Percentiles rank a stretch among this genome's conserved stretches.
Evolutionary conservation across 2,329 filamentous ascomycete genomes (phyloP).

Genomic region (Hymenoscyphus occultus): DNA sequence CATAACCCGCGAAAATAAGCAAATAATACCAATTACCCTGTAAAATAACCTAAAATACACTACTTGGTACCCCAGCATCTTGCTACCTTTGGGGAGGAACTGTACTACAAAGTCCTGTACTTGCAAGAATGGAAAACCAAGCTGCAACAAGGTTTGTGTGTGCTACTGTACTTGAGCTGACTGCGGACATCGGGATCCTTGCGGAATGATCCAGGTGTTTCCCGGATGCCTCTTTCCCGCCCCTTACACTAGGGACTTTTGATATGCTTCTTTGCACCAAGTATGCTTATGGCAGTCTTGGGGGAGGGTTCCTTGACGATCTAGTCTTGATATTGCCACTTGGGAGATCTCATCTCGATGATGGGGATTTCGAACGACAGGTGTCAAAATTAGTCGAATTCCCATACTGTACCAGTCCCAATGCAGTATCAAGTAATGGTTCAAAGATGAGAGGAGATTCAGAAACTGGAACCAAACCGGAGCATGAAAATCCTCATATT

Average conservation of each 20-base stretch:
- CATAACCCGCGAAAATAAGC: too few relatives aligned
- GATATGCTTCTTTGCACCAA: neutral
- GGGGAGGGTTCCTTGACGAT: neutral
- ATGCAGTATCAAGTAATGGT: neutral
- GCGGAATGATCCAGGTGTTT: neutral
- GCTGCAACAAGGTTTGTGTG: neutral
- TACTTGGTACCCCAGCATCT: too few relatives aligned
- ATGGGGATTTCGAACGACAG: neutral
- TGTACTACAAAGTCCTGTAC: too few relatives aligned
- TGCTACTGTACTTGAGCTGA: neutral
- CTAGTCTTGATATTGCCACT: neutral
- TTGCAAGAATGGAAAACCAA: neutral
- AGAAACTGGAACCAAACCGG: neutral
- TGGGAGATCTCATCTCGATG: constrained; percentile 1
- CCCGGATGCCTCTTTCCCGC: neutral
- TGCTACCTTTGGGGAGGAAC: too few relatives aligned
- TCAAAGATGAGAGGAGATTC: neutral
- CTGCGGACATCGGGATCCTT: neutral
- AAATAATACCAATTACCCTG: too few relatives aligned
- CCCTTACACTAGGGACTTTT: neutral
- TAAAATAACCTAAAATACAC: too few relatives aligned
- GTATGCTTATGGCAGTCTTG: neutral
- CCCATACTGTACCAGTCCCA: too few relatives aligned
- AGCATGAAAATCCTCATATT: neutral
- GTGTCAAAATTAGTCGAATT: neutral